Evolutionary conservation across 2,329 filamentous ascomycete genomes (phyloP).

Genomic region (Mycosphaerella sp.): DNA sequence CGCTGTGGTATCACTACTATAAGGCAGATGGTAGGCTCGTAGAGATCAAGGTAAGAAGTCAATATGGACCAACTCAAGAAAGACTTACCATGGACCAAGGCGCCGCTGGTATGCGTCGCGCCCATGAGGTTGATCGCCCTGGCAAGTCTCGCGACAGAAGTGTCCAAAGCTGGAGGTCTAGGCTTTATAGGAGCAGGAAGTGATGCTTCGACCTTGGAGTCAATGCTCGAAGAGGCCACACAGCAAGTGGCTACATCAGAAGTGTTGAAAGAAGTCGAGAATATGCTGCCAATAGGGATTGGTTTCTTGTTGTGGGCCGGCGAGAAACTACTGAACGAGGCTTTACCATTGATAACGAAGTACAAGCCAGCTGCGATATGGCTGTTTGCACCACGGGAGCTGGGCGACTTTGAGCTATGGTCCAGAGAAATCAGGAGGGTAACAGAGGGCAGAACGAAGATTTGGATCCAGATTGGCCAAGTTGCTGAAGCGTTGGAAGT

Average conservation of each 20-base stretch:
- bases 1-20: slow-evolving; percentile 3
- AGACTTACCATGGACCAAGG: slow-evolving; percentile 53
- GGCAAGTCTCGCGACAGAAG: slow-evolving; percentile 52
- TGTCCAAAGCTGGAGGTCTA: slow-evolving; percentile 50
- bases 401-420: slow-evolving; percentile 34
- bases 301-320: slow-evolving; percentile 56
- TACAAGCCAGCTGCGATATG: slow-evolving; percentile 54
- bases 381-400: slow-evolving; percentile 56
- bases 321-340: slow-evolving; percentile 36
- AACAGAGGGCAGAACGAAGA: slow-evolving; percentile 37
- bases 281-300: slow-evolving; percentile 49
- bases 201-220: slow-evolving; percentile 34
- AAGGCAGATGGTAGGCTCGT: neutral
- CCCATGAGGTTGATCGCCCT: slow-evolving; percentile 62
- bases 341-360: slow-evolving; percentile 46
- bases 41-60: neutral
- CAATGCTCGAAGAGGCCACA: slow-evolving; percentile 28
- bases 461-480: slow-evolving; percentile 58
- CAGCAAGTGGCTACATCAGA: slow-evolving; percentile 24
- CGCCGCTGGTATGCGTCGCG: slow-evolving; percentile 55
- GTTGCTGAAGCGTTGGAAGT: slow-evolving; percentile 50
- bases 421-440: slow-evolving; percentile 28
- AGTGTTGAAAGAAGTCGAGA: slow-evolving; percentile 15
- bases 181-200: slow-evolving; percentile 44
- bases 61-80: slow-evolving; percentile 20